Conservation (phyloP, 2,329 filamentous ascomycete species). For the Ceratocystis colombiana region DNA sequence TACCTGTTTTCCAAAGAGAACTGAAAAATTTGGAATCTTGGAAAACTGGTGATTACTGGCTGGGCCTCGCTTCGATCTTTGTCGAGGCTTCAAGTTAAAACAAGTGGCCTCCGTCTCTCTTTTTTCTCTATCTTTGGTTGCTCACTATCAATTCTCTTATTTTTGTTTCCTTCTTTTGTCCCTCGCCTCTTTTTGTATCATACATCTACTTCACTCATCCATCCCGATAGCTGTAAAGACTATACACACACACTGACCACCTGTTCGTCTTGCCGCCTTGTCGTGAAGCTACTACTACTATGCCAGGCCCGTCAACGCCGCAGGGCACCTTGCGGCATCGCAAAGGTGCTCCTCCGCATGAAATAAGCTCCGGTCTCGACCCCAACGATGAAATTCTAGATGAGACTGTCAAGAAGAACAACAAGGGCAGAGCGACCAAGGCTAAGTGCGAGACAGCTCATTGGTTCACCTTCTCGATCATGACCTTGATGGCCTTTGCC, state of each 20-base stretch:
- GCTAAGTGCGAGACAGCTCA: conserved; percentile 65
- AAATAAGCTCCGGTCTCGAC: conserved; percentile 38
- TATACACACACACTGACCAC: neutral
- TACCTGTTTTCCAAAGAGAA: neutral
- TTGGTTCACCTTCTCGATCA: conserved; percentile 62
- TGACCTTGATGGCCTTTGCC: conserved; percentile 75
- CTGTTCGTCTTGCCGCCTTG: neutral
- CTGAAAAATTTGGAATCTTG: neutral
- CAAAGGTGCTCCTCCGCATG: conserved; percentile 36
- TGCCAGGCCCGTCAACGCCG: conserved; percentile 42
- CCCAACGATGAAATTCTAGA: conserved; percentile 33
- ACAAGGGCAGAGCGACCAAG: conserved; percentile 29
- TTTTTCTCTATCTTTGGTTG: conserved; percentile 25
- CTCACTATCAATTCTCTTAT: conserved; percentile 18
- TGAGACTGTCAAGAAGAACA: conserved; percentile 38
- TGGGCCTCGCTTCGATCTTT: conserved; percentile 24
- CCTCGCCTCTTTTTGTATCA: neutral
- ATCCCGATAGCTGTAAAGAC: neutral
- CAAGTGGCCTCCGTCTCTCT: conserved; percentile 25
- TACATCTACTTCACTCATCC: neutral
- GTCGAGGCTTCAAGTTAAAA: conserved; percentile 25
- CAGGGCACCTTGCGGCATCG: conserved; percentile 52
- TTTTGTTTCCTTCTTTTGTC: conserved; percentile 25
- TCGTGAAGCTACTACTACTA: conserved; percentile 30
- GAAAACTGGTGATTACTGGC: conserved; percentile 19